Evolutionary conservation across 306 rosid genomes (phyloP), one percentile per base, ranked within the genome.

Genomic region (Phaseolus lunatus): DNA sequence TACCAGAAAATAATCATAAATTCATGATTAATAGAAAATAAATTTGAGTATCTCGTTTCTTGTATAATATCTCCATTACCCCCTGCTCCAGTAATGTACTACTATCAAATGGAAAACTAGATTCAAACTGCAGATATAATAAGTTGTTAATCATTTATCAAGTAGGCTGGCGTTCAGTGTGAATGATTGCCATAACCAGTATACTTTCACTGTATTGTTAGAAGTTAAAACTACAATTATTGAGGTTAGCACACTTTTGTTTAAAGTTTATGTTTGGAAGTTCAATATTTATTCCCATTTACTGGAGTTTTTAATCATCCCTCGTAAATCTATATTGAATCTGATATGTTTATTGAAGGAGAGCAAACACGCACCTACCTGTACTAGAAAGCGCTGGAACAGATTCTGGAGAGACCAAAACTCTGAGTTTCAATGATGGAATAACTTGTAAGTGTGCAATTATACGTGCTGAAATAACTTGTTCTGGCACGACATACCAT

Each of bases 331-430:
- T 78, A 74, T 86, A 69, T 35, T 43, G 31, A 57, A 67, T 44
- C 26, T 70, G 43, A 82, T 72, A 85, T 83, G 59, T 63, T 35
- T 63, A 72, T 80, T 85, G 86, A 86, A 95, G 97, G 92, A 78
- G 77, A 66, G 66, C 84, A 78, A 83, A 84, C 86, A 79, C 85
- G 48, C 80, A 77, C 75, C 79, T 70, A 70, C 79, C 74, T 71
- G 70, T 78, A 39, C 81, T 86, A 76, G 89, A 84, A 87, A 89
- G 70, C 83, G 77, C 63, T 41, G 89, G 76, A 76, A 79, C 80
- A 52, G 84, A 57, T 72, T 86, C 86, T 86, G 85, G 76, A 80
- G 88, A 75, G 74, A 68, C 85, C 83, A 84, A 76, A 81, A 72
- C 82, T 69, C 75, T 33, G 71, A 74, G 88, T 69, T 73, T 81